A percentile compares a stretch with the other conserved stretches of the same genome.
Conservation (phyloP, 2,329 filamentous ascomycete species). For the Cytospora piceae region DNA sequence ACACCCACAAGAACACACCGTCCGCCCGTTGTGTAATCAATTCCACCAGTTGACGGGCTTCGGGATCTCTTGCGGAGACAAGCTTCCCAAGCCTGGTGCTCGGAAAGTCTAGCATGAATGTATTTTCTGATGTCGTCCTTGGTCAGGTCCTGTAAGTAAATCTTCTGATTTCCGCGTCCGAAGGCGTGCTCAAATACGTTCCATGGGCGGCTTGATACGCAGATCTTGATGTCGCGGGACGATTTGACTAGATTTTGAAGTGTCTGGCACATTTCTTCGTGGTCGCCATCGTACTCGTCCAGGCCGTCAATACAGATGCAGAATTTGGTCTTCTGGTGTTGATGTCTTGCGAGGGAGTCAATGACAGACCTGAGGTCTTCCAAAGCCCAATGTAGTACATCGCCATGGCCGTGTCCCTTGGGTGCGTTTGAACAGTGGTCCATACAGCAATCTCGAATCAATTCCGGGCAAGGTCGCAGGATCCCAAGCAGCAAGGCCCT, state of each 20-base stretch:
- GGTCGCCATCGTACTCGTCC: neutral
- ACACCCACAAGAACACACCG: constrained; percentile 15
- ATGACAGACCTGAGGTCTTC: neutral
- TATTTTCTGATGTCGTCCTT: neutral
- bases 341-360: neutral
- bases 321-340: neutral
- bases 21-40: neutral
- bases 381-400: neutral
- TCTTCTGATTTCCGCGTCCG: neutral
- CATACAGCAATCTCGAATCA: too few species aligned
- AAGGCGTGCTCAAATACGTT: neutral
- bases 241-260: neutral
- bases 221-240: neutral
- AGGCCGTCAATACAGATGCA: neutral
- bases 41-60: neutral
- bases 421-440: too few species aligned
- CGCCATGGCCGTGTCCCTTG: too few species aligned
- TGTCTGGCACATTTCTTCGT: neutral
- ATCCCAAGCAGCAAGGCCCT: too few species aligned
- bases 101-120: neutral
- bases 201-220: constrained; percentile 7
- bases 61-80: neutral
- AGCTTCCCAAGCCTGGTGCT: neutral
- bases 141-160: neutral
- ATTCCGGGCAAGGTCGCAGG: too few species aligned